Conservation (phyloP, 345 rosid genomes). For the Cochlearia excelsa region DNA sequence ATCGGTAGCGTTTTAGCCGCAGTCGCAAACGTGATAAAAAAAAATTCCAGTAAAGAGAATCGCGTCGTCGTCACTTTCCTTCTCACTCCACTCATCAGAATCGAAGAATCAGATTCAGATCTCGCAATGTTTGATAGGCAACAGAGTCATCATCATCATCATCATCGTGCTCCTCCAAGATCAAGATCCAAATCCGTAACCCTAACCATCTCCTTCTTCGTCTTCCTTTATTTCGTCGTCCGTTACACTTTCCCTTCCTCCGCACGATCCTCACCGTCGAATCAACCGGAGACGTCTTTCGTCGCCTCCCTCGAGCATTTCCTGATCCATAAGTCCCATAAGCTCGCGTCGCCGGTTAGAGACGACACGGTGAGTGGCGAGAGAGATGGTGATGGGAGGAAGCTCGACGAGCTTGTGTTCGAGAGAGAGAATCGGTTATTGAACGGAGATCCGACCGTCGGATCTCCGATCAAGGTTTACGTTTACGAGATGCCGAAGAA, state of each 20-base stretch:
- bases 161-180: constrained; percentile 26
- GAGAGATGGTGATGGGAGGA: constrained; percentile 33
- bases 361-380: constrained; percentile 42
- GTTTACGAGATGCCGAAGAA: constrained; percentile 78
- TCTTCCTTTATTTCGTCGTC: constrained; percentile 23
- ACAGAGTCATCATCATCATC: constrained; percentile 24
- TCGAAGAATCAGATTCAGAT: constrained; percentile 21
- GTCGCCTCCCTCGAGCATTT: constrained; percentile 56
- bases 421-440: constrained; percentile 43
- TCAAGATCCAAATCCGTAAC: constrained; percentile 39
- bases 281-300: constrained; percentile 52
- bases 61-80: constrained; percentile 6
- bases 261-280: neutral
- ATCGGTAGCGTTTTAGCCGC: constrained; percentile 8
- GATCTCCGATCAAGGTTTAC: constrained; percentile 61
- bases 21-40: neutral
- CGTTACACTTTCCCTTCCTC: constrained; percentile 27
- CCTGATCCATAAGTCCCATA: constrained; percentile 34
- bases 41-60: neutral
- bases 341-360: constrained; percentile 5
- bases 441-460: constrained; percentile 45
- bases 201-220: constrained; percentile 33
- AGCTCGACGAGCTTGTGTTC: constrained; percentile 42
- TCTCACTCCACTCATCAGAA: neutral
- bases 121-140: constrained; percentile 44